Base-by-base conservation (phyloP, 2,329 filamentous ascomycete species). In the Penicillium sp. region DNA sequence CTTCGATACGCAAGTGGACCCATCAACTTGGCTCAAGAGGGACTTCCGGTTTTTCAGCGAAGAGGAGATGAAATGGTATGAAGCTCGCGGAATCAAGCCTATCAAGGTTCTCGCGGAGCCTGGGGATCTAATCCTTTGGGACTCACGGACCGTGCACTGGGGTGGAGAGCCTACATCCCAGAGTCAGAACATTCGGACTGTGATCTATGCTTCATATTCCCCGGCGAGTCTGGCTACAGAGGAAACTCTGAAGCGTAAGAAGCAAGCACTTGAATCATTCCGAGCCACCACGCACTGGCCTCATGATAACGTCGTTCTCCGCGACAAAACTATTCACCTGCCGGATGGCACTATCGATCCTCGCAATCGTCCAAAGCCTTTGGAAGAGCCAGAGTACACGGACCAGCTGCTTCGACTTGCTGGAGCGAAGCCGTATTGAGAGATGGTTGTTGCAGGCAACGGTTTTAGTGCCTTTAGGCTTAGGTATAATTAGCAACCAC, bases 61-160 rank as follows among this genome's bases (percentile, higher is more conserved):
- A 14, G 53, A 66, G 1, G 63, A 72, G 49, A 60, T 75, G 33
- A 37, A 61, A 13, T 76, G 72, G 72, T 72, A 73, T 51, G 47
- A 57, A 22, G 51, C 48, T 5, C 57, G 55, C 14, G 72, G 68
- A 9, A 52, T 68, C 47, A 56, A 62, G n/a, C 65, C 67, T 3
- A 24, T 57, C 29, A 77, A 79, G 58, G 72, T 78, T 0, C 44
- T 58, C 21, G 76, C 76, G 14, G 75, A 76, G n/a, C 77, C 77
- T 0, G 77, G 77, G 13, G 77, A 79, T 37, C 62, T 79, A 53
- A 64, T 79, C 10, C 65, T 79, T 8, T 77, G 75, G 75, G 75
- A 77, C 56, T 69, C 64, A n/a, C 68, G 73, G 2, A 70, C 68
- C 29, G 51, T 55, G 5, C 60, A 63, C 16, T 63, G 60, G 60